A percentile compares a stretch with the other conserved stretches of the same genome.
Conservation (phyloP, 148 eudicot genomes). For the Amaranthus cruentus region DNA sequence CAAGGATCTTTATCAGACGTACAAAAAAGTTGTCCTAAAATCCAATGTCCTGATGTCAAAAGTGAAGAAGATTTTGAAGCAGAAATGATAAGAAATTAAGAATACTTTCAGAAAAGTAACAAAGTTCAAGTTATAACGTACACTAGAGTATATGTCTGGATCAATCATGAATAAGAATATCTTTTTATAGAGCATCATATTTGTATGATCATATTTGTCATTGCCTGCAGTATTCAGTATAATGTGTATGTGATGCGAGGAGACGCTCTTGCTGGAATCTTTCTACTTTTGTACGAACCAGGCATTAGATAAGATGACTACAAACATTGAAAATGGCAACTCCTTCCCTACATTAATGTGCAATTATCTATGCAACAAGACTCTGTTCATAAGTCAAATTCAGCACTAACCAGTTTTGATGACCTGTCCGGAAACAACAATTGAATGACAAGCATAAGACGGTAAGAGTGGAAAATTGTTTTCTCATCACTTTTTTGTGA, state of each 20-base stretch:
- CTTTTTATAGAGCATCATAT: conserved; percentile 15
- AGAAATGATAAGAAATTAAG: conserved; percentile 29
- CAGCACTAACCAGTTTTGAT: background rate
- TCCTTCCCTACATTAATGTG: conserved; percentile 19
- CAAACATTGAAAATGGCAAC: conserved; percentile 1
- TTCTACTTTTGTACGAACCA: background rate
- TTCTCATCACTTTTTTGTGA: background rate
- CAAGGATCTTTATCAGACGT: conserved; percentile 13
- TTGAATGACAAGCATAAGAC: background rate
- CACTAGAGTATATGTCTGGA: conserved; percentile 16
- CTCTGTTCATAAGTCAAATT: conserved; percentile 14
- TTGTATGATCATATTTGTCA: conserved; percentile 18
- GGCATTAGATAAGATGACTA: conserved; percentile 25
- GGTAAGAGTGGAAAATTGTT: background rate
- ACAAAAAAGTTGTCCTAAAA: conserved; percentile 19
- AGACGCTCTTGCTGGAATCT: conserved; percentile 19
- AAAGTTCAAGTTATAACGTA: conserved; percentile 3
- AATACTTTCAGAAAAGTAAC: conserved; percentile 17
- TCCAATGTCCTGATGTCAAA: conserved; percentile 22
- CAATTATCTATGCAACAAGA: conserved; percentile 18
- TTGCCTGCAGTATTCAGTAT: conserved; percentile 2
- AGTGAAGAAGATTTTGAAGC: conserved; percentile 23
- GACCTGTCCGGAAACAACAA: background rate
- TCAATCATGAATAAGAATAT: conserved; percentile 28
- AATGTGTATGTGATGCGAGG: conserved; percentile 22